Evolutionary conservation across 1,284 basidiomycete species (phyloP), one percentile per base, ranked within the genome.

Genomic region (Caloboletus firmus): DNA sequence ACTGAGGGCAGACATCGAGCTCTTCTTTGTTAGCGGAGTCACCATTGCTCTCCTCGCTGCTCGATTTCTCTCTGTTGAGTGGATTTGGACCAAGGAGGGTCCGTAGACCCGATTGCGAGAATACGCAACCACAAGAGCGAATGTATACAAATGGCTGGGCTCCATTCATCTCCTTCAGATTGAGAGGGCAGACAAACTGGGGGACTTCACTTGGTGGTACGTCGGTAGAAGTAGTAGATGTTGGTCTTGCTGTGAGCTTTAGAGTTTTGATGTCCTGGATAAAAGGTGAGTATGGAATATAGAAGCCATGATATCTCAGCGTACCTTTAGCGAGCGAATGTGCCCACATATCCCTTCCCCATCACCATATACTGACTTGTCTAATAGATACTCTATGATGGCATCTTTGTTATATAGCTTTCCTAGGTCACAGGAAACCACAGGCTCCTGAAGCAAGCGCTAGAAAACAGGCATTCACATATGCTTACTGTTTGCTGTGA

Each of bases 361-460:
- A 59, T 94, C 91, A 11, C 91, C 91, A 66, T 89, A 91, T 0
- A 83, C 77, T 10, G 80, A 74, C 64, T 83, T 85, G 70, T 95
- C 89, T 24, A 97, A 74, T 34, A 96, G 77, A 70, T 86, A 95
- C 68, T 95, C 92, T 45, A 97, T 80, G 40, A 97, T 76, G 0
- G 93, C 85, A 65, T 95, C 94, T 69, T 95, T 96, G 74, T 97
- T 98, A 69, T 96, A 97, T 2, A 97, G 77, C 70, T 94, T 95
- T 26, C 95, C 95, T 0, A 97, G 76, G 0, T 86, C 85, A 72
- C 93, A 95, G 0, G 93, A 87, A 0, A 96, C 94, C 13, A 96
- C 78, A 0, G 94, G 95, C 58, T 92, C 85, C 62, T 86, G 82
- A 3, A 97, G 77, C n/a, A 85, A 85, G 57, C 83, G 82, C 92